Base-by-base conservation (phyloP, 2,329 filamentous ascomycete genomes). In the Colletotrichum aenigma region DNA sequence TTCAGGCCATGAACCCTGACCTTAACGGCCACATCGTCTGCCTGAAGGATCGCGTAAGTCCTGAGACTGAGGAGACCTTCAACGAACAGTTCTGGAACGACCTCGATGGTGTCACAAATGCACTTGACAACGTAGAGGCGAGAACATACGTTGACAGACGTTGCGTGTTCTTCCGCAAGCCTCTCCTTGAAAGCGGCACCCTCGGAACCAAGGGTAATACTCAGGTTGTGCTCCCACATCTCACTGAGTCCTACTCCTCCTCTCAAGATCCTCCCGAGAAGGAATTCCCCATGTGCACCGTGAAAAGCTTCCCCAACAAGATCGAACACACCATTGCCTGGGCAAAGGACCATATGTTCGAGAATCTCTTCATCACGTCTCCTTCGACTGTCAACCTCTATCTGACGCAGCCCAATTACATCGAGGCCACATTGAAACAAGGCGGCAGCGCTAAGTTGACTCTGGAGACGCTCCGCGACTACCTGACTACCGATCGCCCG, bases 261-360 rank as follows among this genome's bases (percentile, higher is more conserved):
- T 98, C 97, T 24, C 96, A 98, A 84, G 97, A 99, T 84, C 97
- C 97, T 2, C 97, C 97, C 0, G 97, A 99, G 89, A 96, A 98
- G 87, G 98, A 97, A 1, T 98, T 99, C 90, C 97, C 97, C 1
- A 98, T 98, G 96, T 99, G 97, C 85, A 98, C 97, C 7, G 90
- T 99, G 77, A 93, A 95, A 82, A 98, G 96, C 85, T 99, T 99
- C 89, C 97, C 97, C 75, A 99, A 99, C 89, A 94, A 94, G 81
- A 99, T 99, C 81, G 96, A 99, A 87, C 97, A 99, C 85, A 98
- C 97, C 1, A 99, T 99, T 84, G 97, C 97, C 4, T 99, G 97
- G 97, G 94, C 96, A 52, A 95, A 97, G 81, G 97, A 98, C 84
- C 86, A 88, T 80, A 91, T 98, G 78, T 99, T 99, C 86, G 96